A percentile compares a stretch with the other conserved stretches of the same genome.
Conservation (phyloP, 768 basidiomycete species). For the Psilocybe sp. region DNA sequence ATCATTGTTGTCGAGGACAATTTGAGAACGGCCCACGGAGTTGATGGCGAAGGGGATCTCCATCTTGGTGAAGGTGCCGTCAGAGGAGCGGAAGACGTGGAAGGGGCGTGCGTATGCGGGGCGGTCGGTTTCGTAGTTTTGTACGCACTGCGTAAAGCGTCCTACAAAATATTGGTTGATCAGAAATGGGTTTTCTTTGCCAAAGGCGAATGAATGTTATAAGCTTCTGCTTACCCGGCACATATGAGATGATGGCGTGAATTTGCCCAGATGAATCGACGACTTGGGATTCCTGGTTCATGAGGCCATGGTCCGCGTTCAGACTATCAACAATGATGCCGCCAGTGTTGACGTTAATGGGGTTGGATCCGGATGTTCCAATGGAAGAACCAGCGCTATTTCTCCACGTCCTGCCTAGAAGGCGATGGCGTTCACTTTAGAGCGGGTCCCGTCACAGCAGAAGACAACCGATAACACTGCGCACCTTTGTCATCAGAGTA, state of each 20-base stretch:
- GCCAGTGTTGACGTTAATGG: conserved; percentile 39
- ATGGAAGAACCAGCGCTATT: conserved; percentile 37
- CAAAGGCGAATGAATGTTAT: background rate
- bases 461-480: conserved; percentile 1
- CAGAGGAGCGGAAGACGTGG: conserved; percentile 39
- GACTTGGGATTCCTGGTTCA: conserved; percentile 50
- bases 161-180: conserved; percentile 22
- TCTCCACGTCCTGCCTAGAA: conserved; percentile 43
- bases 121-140: conserved; percentile 37
- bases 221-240: conserved; percentile 32
- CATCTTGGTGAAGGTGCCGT: conserved; percentile 40
- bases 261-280: conserved; percentile 43
- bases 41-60: conserved; percentile 44
- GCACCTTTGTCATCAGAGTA: conserved; percentile 44
- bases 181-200: too few species aligned
- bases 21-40: conserved; percentile 43
- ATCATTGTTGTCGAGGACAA: conserved; percentile 38
- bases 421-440: background rate
- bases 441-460: background rate
- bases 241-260: conserved; percentile 46
- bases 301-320: conserved; percentile 46
- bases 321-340: conserved; percentile 43
- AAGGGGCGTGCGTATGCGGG: conserved; percentile 35
- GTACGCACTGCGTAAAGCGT: conserved; percentile 44
- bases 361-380: conserved; percentile 38